Percentiles rank a stretch among this genome's conserved stretches.
These are phyloP conservation scores for Fusarium stilboides DNA, from an alignment of 2,329 filamentous ascomycete genomes.

Conservation along the genomic window DNA sequence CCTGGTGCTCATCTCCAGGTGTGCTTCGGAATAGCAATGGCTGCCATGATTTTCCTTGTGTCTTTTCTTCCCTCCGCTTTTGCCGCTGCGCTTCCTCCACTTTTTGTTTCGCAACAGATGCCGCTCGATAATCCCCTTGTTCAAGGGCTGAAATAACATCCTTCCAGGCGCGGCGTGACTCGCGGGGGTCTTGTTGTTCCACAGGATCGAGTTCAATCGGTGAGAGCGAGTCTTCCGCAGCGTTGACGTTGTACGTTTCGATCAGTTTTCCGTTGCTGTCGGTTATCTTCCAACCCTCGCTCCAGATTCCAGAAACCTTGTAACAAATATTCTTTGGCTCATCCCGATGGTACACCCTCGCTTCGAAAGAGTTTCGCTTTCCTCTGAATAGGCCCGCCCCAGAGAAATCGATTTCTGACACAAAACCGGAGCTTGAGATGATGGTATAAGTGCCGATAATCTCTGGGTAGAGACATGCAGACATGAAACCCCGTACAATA, in stretches of 20 bases:
- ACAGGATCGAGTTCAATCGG: constrained; percentile 52
- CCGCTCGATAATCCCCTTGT: constrained; percentile 81
- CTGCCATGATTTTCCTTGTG: constrained; percentile 52
- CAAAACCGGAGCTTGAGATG: constrained; percentile 61
- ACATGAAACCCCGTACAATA: constrained; percentile 63
- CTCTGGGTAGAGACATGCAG: constrained; percentile 65
- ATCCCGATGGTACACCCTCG: constrained; percentile 58
- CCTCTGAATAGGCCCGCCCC: constrained; percentile 60
- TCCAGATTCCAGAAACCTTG: constrained; percentile 41
- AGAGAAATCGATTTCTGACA: constrained; percentile 63
- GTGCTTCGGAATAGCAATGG: constrained; percentile 30
- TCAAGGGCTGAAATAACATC: constrained; percentile 81
- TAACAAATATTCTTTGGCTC: constrained; percentile 46
- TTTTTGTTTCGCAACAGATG: constrained; percentile 79
- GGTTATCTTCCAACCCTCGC: constrained; percentile 39
- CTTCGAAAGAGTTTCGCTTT: constrained; percentile 62
- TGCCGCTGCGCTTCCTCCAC: constrained; percentile 88
- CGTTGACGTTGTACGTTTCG: constrained; percentile 57
- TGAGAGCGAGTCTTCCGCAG: constrained; percentile 56
- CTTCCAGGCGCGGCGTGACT: constrained; percentile 85
- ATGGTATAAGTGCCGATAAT: constrained; percentile 63
- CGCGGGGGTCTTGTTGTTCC: constrained; percentile 82
- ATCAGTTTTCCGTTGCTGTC: constrained; percentile 55
- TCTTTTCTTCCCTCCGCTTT: constrained; percentile 78
- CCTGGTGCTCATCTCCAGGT: constrained; percentile 8